A percentile compares a stretch with the other conserved stretches of the same genome.
Evolutionary conservation across 352 stramenopile genomes (phyloP).

Genomic region (Globisporangium spinosum): DNA sequence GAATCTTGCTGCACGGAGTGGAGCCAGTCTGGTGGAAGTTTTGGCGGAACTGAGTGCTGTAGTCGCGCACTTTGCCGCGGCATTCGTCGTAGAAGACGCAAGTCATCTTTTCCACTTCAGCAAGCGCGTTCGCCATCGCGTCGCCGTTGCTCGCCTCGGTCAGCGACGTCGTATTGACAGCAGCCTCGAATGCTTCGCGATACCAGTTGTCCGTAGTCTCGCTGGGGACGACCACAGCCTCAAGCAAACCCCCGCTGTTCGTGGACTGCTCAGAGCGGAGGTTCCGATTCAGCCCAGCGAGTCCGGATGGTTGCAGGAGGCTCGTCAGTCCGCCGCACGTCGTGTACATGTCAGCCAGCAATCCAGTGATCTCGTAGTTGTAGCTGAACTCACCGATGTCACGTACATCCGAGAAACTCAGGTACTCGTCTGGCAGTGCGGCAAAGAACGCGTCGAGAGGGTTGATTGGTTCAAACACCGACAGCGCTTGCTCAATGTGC

Average conservation of each 20-base stretch:
- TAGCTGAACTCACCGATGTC: conserved; percentile 77
- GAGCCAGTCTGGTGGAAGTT: conserved; percentile 61
- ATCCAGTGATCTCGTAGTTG: conserved; percentile 79
- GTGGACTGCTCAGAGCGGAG: conserved; percentile 16
- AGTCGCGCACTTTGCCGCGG: conserved; percentile 62
- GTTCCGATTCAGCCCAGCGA: conserved; percentile 23
- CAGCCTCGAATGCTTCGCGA: conserved; percentile 44
- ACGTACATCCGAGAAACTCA: conserved; percentile 68
- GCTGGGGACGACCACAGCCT: conserved; percentile 62
- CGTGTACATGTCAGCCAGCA: conserved; percentile 71
- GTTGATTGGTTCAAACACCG: conserved; percentile 51
- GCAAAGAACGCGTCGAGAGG: conserved; percentile 55
- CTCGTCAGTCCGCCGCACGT: conserved; percentile 51
- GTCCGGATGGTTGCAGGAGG: conserved; percentile 16
- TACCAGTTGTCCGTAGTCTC: conserved; percentile 47
- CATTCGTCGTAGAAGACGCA: conserved; percentile 88
- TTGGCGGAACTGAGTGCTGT: conserved; percentile 52
- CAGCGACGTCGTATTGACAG: conserved; percentile 34
- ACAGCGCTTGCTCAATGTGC: conserved; percentile 32
- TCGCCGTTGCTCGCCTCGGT: conserved; percentile 32
- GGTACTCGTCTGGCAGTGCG: conserved; percentile 54
- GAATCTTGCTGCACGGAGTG: conserved; percentile 58
- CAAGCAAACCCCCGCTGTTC: conserved; percentile 34
- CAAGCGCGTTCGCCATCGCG: conserved; percentile 38
- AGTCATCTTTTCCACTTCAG: conserved; percentile 87